Base-by-base conservation (phyloP, 2,329 filamentous ascomycete genomes). In the Lasiodiplodia sp. region DNA sequence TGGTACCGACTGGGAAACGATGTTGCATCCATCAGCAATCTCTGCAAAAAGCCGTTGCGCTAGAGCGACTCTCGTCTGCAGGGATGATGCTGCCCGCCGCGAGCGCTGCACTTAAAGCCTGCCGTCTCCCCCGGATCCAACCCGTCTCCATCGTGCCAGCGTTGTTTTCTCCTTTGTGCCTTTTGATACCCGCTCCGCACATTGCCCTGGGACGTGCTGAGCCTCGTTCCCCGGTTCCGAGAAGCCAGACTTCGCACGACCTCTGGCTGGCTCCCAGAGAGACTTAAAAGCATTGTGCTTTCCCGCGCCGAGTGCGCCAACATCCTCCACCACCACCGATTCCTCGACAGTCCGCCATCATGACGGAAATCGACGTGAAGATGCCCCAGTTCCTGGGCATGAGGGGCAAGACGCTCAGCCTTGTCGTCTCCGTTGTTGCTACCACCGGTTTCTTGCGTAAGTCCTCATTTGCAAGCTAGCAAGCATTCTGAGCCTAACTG, bases 371-470 rank as follows among this genome's bases (percentile, higher is more conserved):
- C n/a, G 64, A 64, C 28, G 58, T 56, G 34, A 68, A 68, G 67
- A 49, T 34, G 16, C 67, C 86, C 64, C 84, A 75, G 21, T 90
- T 83, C 75, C 85, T 86, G 76, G 88, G 88, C 77, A 81, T 90
- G 69, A 85, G 84, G 44, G 89, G 89, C 76, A 83, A 81, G 72
- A 81, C 80, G 47, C 82, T 91, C 66, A 87, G 85, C 21, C 73
- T 89, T 70, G 80, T 84, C 49, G 84, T 91, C 57, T 89, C 89
- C 1, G 83, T 85, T n/a, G 84, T 91, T 31, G 87, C 88, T 4
- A 90, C 88, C 0, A 88, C 87, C 62, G 88, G 87, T 25, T 89
- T 90, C 79, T 76, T 89, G 34, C 82, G 67, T 68, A 57, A 68
- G 67, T 64, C n/a, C 56, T 51, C 37, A 52, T 38, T 14, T 25